These are phyloP conservation scores for Pinus albicaulis DNA, from an alignment of 75 land plant species.

Conservation along the genomic window DNA sequence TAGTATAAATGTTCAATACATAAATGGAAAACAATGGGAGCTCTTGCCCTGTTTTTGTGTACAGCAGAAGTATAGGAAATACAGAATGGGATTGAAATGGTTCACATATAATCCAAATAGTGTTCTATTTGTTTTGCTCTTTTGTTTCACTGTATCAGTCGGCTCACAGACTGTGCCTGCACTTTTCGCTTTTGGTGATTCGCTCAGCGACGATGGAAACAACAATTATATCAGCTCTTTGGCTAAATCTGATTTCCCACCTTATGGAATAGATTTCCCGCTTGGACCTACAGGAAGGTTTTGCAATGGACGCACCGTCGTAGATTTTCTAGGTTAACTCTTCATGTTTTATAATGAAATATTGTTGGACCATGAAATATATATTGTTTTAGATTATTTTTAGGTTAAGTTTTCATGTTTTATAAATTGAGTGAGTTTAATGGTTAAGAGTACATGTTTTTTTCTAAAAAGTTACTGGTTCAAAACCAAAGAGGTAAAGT, in stretches of 20 bases:
- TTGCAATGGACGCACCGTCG: slow-evolving; percentile 67
- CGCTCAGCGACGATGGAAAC: slow-evolving; percentile 77
- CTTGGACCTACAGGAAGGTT: slow-evolving; percentile 74
- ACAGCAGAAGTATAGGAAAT: not conserved
- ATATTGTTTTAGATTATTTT: too few species aligned
- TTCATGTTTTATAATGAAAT: too few species aligned
- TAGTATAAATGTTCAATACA: not conserved
- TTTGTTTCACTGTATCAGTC: not conserved
- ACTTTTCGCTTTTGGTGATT: slow-evolving; percentile 75
- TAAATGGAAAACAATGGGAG: not conserved
- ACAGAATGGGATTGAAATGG: not conserved
- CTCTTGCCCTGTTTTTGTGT: not conserved
- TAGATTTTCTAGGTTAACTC: slow-evolving; percentile 45
- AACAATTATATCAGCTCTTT: slow-evolving; percentile 58
- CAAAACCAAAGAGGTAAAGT: too few species aligned
- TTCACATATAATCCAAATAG: not conserved
- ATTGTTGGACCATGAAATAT: too few species aligned
- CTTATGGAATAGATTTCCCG: slow-evolving; percentile 82
- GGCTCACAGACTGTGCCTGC: slow-evolving; percentile 40
- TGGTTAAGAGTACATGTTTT: too few species aligned
- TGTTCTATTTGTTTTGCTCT: not conserved
- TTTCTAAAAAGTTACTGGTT: too few species aligned
- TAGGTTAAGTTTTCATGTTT: too few species aligned
- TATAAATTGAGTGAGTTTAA: too few species aligned
- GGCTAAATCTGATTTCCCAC: slow-evolving; percentile 61